Evolutionary conservation across 495 filamentous ascomycete species (phyloP).

Genomic region (Neurospora tetrasperma): DNA sequence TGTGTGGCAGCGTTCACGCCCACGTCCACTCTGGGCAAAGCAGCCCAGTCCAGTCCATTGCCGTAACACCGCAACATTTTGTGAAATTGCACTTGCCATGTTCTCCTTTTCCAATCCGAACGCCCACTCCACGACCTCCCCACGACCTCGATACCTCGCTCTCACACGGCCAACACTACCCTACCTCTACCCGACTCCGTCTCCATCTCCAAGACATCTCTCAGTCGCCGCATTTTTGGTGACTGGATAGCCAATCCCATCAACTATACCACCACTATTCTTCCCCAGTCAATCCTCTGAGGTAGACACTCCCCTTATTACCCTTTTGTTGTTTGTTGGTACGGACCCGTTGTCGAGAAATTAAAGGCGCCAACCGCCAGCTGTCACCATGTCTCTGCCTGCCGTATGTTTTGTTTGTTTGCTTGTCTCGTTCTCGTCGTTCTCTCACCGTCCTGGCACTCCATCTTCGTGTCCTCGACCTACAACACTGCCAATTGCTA

Average conservation of each 20-base stretch:
- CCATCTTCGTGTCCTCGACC: not conserved
- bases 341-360: not conserved
- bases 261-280: constrained; percentile 10
- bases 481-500: constrained; percentile 10
- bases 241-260: constrained; percentile 19
- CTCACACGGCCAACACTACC: constrained; percentile 11
- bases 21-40: constrained; percentile 1
- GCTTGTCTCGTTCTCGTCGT: constrained; percentile 7
- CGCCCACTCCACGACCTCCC: not conserved
- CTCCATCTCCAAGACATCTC: not conserved
- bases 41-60: constrained; percentile 10
- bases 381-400: constrained; percentile 26
- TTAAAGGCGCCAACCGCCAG: constrained; percentile 6
- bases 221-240: constrained; percentile 12
- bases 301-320: constrained; percentile 15
- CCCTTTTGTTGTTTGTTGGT: not conserved
- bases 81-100: constrained; percentile 32
- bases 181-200: constrained; percentile 2
- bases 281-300: constrained; percentile 9
- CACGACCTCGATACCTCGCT: constrained; percentile 12
- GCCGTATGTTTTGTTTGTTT: constrained; percentile 23
- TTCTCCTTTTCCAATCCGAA: constrained; percentile 24
- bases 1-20: not conserved
- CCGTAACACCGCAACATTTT: constrained; percentile 27
- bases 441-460: constrained; percentile 1